Base-by-base conservation (phyloP, 352 stramenopile genomes). In the Phytophthora kernoviae region DNA sequence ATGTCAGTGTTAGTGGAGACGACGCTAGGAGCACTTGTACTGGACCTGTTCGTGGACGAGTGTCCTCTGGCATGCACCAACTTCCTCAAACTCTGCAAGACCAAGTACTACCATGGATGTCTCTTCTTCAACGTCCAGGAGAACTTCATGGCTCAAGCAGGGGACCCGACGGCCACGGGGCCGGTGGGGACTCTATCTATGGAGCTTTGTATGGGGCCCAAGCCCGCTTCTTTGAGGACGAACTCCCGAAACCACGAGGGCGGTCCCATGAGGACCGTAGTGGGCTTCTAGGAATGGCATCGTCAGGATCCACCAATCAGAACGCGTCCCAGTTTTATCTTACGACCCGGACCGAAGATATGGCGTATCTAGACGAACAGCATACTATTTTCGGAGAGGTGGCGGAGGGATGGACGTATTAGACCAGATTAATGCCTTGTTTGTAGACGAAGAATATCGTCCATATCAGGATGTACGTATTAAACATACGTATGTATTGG, bases 401-500 rank as follows among this genome's bases (percentile, higher is more conserved):
- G 17, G 92, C 85, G 4, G 95, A 99, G 77, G 93, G n/a, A 73
- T 99, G 52, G 84, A 98, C 52, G 85, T 99, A 17, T 71, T 99
- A 26, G 90, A 96, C 46, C 88, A 96, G 63, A 92, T 99, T 50
- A 97, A 98, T 67, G 68, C 87, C 33, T 73, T 98, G 15, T 99
- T 98, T 66, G 96, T 96, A 47, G 97, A 99, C 74, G 85, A 97
- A n/a, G 78, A 94, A 42, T 84, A 90, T 36, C 83, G 98, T 14
- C 97, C 98, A 14, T 99, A 96, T 72, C 93, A 98, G 34, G 97
- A 99, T 76, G 91, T 99, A 51, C 80, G 98, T 4, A 98, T 99
- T 46, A 84, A 94, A 57, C 91, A 98, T 63, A 98, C 93, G 32
- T 80, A 93, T 49, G 68, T 97, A 14, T 69, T 96, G 22, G 81